Conservation (phyloP, 2,329 filamentous ascomycete species). For the Fusarium sororula region DNA sequence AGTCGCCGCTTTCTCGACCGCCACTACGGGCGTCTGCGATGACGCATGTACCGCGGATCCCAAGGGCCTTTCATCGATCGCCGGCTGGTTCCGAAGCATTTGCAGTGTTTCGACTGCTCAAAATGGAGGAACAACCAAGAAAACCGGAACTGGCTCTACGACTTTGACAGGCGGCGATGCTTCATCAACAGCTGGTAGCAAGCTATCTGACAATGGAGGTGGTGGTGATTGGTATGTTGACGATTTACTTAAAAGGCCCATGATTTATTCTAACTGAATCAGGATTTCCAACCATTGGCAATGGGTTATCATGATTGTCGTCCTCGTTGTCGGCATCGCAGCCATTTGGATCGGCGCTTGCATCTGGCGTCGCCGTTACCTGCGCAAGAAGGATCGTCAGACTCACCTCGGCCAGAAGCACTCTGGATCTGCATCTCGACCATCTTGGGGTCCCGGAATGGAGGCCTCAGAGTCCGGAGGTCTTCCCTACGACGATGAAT, state of each 20-base stretch:
- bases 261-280: constrained; percentile 5
- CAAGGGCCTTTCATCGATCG: constrained; percentile 63
- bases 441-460: constrained; percentile 49
- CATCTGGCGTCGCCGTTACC: constrained; percentile 77
- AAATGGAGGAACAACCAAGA: constrained; percentile 17
- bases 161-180: constrained; percentile 24
- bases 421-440: constrained; percentile 49
- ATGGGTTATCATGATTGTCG: constrained; percentile 84
- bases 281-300: constrained; percentile 77
- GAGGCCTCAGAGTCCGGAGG: constrained; percentile 36
- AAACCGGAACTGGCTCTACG: constrained; percentile 10
- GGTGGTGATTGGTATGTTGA: constrained; percentile 57
- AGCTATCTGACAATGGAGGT: constrained; percentile 39
- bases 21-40: constrained; percentile 69
- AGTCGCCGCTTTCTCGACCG: constrained; percentile 66
- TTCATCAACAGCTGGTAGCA: constrained; percentile 9
- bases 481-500: constrained; percentile 44
- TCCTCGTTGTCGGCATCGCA: constrained; percentile 75
- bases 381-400: constrained; percentile 72
- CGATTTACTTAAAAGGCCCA: background rate
- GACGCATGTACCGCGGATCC: constrained; percentile 59
- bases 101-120: constrained; percentile 59
- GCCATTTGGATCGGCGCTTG: constrained; percentile 73
- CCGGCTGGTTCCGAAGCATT: constrained; percentile 74
- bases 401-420: constrained; percentile 49